phyloP scores from a whole-genome alignment of 148 eudicot species.

The Rhododendron henanense region DNA sequence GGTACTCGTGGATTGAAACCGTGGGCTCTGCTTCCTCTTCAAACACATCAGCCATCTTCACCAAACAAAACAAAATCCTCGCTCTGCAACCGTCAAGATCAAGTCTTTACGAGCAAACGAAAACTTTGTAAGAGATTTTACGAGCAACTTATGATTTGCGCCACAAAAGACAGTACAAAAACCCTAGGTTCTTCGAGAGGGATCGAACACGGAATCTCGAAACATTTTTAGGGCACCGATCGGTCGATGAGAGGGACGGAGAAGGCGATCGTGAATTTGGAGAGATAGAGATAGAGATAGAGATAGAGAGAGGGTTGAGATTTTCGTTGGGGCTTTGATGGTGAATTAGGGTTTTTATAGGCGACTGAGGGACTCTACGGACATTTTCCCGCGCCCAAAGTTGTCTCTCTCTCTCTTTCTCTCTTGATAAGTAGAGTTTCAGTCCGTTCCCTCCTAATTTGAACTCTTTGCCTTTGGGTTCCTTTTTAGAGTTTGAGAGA shows the following conservation, averaged over 20 bases:
- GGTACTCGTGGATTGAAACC: constrained; percentile 63
- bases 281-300: not conserved
- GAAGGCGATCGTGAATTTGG: not conserved
- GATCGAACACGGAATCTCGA: not conserved
- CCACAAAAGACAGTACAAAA: not conserved
- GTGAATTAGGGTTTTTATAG: not conserved
- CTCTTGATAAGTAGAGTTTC: not conserved
- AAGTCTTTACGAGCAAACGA: not conserved
- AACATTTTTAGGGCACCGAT: constrained; percentile 5
- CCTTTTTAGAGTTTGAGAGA: not conserved
- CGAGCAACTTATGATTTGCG: not conserved
- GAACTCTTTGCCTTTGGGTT: not conserved
- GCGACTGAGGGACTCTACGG: not conserved
- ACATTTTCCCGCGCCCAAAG: not conserved
- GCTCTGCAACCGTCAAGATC: not conserved
- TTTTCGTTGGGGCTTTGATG: not conserved
- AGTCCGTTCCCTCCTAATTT: constrained; percentile 2
- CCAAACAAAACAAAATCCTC: not conserved
- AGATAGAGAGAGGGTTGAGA: not conserved
- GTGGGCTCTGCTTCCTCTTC: constrained; percentile 65
- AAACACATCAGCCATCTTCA: constrained; percentile 58
- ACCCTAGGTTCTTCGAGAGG: constrained; percentile 10
- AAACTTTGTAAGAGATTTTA: not conserved
- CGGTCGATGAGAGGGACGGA: not conserved
- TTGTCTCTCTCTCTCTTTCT: not conserved